Evolutionary conservation across 225 moss, liverwort and hornwort genomes (phyloP), one percentile per base, ranked within the genome.

Genomic region (Polytrichum commune): DNA sequence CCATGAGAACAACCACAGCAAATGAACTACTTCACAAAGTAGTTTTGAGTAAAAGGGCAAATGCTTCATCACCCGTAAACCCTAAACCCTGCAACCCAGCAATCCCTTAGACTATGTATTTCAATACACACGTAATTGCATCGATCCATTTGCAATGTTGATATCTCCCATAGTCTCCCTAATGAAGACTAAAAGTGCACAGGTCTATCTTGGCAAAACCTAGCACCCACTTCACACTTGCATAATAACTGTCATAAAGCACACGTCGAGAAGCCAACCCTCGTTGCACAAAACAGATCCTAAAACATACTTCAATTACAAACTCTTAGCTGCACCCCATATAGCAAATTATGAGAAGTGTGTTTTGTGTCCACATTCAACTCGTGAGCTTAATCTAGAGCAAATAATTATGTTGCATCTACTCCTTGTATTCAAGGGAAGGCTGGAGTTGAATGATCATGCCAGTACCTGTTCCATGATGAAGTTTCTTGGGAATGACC

Each of bases 401-500:
- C 35, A 13, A 13, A 38, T 38, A 13, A 38, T 13, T 3, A 16
- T 46, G 46, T 46, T 10, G 46, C 16, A 16, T 46, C 13, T 46
- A 16, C 13, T 46, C 46, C 38, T 38, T 38, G 27, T 64, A 18
- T 22, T 7, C 27, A 46, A 18, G 64, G 64, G 29, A 53, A 8
- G 64, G 2, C 53, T 66, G 32, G 10, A 67, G 53, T 66, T 46
- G n/a, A 9, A 25, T 32, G 60, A 65, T 77, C 72, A 61, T 30
- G 46, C 30, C 60, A 72, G 54, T 67, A 77, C 72, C 72, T 72
- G n/a, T 25, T 72, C 53, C 19, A 58, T 61, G 29, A 53, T 53
- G 23, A 29, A 54, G 60, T 65, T 46, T 54, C 77, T 53, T 76
- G 57, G 77, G 27, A 7, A 77, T 67, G 53, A 66, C 61, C 54